Evolutionary conservation across 1,284 basidiomycete genomes (phyloP).

Genomic region (Rhodotorula sp.): DNA sequence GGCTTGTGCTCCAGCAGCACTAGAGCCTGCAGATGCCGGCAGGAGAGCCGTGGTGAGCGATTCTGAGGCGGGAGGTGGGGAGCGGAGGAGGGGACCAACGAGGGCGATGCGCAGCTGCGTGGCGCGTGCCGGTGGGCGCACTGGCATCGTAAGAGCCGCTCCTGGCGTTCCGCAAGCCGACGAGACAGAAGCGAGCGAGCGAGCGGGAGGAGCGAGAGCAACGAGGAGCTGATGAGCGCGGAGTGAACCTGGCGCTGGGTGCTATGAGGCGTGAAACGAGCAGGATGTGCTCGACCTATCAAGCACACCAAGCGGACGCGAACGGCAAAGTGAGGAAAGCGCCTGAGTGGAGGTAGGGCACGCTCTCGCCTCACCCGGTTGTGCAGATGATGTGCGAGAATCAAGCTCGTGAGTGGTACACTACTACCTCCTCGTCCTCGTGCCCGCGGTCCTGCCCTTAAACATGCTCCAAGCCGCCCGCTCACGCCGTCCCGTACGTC

Average conservation of each 20-base stretch:
- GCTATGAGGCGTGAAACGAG: too few relatives aligned
- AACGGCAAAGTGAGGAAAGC: too few relatives aligned
- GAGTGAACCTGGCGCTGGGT: not conserved
- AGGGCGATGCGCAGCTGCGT: not conserved
- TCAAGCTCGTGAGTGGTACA: too few relatives aligned
- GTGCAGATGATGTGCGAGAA: too few relatives aligned
- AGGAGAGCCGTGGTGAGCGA: not conserved
- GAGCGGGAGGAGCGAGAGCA: not conserved
- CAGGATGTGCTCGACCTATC: too few relatives aligned
- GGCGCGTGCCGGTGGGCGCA: not conserved
- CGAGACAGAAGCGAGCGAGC: not conserved
- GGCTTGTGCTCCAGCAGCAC: not conserved
- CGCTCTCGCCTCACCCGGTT: too few relatives aligned
- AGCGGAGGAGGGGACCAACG: not conserved
- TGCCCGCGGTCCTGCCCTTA: too few relatives aligned
- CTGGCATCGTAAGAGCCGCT: not conserved
- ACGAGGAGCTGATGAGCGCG: not conserved
- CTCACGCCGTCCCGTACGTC: conserved; percentile 13
- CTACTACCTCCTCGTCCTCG: too few relatives aligned
- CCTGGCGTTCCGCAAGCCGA: not conserved
- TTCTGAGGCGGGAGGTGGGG: not conserved
- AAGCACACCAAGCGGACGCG: too few relatives aligned
- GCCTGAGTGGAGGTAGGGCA: too few relatives aligned
- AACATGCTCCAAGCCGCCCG: too few relatives aligned
- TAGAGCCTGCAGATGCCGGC: not conserved